phyloP scores from a whole-genome alignment of 495 filamentous ascomycete species.

The Cetradonia linearis region DNA sequence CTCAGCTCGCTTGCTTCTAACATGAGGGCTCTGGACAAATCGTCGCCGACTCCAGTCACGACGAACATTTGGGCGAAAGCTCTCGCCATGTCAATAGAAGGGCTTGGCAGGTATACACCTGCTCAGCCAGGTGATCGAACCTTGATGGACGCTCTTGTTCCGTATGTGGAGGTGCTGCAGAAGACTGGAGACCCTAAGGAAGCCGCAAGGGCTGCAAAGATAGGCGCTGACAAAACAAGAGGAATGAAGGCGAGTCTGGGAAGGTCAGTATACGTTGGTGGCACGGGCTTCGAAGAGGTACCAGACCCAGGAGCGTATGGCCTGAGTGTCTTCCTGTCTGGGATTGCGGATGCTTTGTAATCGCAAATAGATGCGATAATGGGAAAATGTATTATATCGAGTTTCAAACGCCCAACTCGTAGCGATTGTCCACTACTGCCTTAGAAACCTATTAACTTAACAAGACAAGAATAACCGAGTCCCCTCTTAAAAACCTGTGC shows the following conservation, averaged over 20 bases:
- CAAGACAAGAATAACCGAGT: conserved; percentile 87
- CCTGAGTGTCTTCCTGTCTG: conserved; percentile 67
- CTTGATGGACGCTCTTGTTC: conserved; percentile 78
- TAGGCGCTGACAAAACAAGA: conserved; percentile 73
- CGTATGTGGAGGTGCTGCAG: conserved; percentile 66
- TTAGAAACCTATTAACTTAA: conserved; percentile 50
- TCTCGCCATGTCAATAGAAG: conserved; percentile 55
- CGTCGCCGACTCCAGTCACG: conserved; percentile 39
- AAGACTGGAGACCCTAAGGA: conserved; percentile 51
- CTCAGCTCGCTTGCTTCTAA: conserved; percentile 77
- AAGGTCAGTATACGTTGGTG: conserved; percentile 82
- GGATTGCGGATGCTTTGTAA: conserved; percentile 51
- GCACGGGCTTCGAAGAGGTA: conserved; percentile 63
- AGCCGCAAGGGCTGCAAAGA: conserved; percentile 64
- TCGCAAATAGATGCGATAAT: conserved; percentile 13
- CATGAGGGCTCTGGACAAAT: conserved; percentile 47
- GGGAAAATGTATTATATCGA: conserved; percentile 6
- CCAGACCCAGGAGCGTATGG: conserved; percentile 91
- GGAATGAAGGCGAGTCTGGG: conserved; percentile 86
- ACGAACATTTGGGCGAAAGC: conserved; percentile 63
- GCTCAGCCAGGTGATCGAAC: conserved; percentile 84
- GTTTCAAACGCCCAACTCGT: conserved; percentile 1
- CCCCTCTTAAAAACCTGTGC: conserved; percentile 79
- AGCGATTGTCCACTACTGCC: conserved; percentile 6
- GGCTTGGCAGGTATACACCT: conserved; percentile 76